Conservation (phyloP, 1,284 basidiomycete species). For the Ceratobasidium sp. region DNA sequence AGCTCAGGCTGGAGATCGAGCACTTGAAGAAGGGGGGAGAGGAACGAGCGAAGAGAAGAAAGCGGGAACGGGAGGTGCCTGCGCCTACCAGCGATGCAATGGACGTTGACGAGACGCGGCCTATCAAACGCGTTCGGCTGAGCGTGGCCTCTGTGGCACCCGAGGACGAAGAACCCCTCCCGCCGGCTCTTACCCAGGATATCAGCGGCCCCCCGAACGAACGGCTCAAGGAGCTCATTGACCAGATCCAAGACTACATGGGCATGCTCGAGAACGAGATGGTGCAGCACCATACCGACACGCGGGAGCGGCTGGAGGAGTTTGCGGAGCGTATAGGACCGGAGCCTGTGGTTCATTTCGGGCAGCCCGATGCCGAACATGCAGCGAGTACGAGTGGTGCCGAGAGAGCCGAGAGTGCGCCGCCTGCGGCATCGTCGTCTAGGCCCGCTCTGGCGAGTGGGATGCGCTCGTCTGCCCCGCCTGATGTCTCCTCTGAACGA, state of each 20-base stretch:
- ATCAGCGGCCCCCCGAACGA: neutral
- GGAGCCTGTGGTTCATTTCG: neutral
- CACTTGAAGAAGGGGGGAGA: neutral
- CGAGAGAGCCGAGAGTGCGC: slow-evolving; percentile 21
- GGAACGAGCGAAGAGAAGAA: slow-evolving; percentile 8
- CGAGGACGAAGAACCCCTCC: neutral
- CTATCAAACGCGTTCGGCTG: slow-evolving; percentile 15
- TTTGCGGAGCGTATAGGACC: slow-evolving; percentile 1
- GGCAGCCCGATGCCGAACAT: neutral
- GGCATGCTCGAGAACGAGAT: slow-evolving; percentile 6
- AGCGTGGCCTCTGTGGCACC: neutral
- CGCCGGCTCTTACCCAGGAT: neutral
- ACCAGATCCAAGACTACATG: slow-evolving; percentile 12
- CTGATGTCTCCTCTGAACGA: neutral
- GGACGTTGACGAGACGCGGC: slow-evolving; percentile 28
- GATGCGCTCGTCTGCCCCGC: slow-evolving; percentile 34
- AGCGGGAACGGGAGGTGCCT: slow-evolving; percentile 11
- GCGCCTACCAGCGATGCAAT: neutral
- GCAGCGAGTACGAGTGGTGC: slow-evolving; percentile 1
- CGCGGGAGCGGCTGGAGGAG: slow-evolving; percentile 5
- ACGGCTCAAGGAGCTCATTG: neutral
- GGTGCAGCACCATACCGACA: neutral
- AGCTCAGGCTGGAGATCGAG: neutral
- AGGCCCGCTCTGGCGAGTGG: neutral
- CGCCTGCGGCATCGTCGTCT: slow-evolving; percentile 10